phyloP scores from a whole-genome alignment of 441 rosid species.

The Erodium moschatum region DNA sequence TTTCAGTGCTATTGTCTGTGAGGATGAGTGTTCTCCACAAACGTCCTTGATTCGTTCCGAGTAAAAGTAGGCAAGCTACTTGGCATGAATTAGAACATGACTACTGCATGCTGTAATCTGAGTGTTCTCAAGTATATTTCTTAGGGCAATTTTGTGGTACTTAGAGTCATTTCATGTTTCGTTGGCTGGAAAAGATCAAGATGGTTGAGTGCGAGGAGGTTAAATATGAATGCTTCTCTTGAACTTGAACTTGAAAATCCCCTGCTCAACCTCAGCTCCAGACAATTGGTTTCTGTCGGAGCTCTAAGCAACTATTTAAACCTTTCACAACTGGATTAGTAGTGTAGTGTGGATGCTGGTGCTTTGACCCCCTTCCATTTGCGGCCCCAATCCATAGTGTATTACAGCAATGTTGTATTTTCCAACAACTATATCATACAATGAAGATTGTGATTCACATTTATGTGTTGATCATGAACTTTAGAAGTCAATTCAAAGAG shows the following conservation, averaged over 20 bases:
- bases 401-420: not conserved
- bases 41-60: not conserved
- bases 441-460: conserved; percentile 2
- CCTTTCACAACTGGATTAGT: not conserved
- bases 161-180: not conserved
- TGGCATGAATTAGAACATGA: conserved; percentile 1
- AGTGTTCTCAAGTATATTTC: not conserved
- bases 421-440: not conserved
- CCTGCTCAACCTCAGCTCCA: not conserved
- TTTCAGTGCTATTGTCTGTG: not conserved
- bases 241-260: conserved; percentile 6
- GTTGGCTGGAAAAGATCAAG: not conserved
- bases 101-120: not conserved
- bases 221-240: not conserved
- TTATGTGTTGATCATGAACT: not conserved
- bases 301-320: conserved; percentile 1
- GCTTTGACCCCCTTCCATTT: not conserved
- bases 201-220: not conserved
- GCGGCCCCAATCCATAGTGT: not conserved
- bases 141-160: not conserved
- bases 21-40: not conserved
- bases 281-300: conserved; percentile 1
- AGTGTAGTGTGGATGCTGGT: not conserved
- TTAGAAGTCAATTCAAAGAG: not conserved
- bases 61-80: not conserved